Evolutionary conservation across 139 green algal genomes (phyloP).

Genomic region (Chlorella sorokiniana): DNA sequence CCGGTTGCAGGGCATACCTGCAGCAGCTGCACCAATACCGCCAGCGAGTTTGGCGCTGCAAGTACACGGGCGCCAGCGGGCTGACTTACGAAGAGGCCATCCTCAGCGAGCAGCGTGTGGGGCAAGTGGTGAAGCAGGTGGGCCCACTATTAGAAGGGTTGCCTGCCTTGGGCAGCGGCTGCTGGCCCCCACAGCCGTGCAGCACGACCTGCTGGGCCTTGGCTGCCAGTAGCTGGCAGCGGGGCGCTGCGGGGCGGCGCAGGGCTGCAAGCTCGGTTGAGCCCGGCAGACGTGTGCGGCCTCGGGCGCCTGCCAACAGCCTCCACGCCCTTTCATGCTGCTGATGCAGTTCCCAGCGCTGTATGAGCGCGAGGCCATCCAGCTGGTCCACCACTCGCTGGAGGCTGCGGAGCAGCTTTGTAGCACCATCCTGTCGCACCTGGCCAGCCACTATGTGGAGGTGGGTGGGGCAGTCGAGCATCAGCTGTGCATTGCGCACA

Average conservation of each 20-base stretch:
- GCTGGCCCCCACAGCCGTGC: no score
- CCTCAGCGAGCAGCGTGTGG: slow-evolving; percentile 41
- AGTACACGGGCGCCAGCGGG: slow-evolving; percentile 49
- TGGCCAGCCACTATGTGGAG: slow-evolving; percentile 36
- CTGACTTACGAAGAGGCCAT: slow-evolving; percentile 80
- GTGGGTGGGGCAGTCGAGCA: background rate
- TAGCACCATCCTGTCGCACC: slow-evolving; percentile 17
- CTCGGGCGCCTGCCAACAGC: no score
- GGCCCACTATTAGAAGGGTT: no score
- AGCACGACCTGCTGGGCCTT: no score
- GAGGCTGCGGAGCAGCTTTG: slow-evolving; percentile 50
- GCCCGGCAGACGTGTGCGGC: no score
- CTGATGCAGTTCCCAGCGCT: slow-evolving; percentile 57
- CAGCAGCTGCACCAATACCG: slow-evolving; percentile 55
- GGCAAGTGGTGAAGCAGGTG: slow-evolving; percentile 18
- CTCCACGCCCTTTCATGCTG: background rate
- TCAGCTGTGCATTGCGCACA: no score
- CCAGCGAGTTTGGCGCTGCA: slow-evolving; percentile 64
- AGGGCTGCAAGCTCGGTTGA: no score
- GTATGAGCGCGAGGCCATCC: slow-evolving; percentile 43
- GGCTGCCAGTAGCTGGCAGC: background rate
- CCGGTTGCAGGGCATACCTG: slow-evolving; percentile 50
- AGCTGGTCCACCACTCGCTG: slow-evolving; percentile 60
- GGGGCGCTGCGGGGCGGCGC: no score
- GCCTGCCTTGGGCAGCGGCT: no score